Conservation (phyloP, 2,329 filamentous ascomycete species). For the Chaetomiaceae sp. region DNA sequence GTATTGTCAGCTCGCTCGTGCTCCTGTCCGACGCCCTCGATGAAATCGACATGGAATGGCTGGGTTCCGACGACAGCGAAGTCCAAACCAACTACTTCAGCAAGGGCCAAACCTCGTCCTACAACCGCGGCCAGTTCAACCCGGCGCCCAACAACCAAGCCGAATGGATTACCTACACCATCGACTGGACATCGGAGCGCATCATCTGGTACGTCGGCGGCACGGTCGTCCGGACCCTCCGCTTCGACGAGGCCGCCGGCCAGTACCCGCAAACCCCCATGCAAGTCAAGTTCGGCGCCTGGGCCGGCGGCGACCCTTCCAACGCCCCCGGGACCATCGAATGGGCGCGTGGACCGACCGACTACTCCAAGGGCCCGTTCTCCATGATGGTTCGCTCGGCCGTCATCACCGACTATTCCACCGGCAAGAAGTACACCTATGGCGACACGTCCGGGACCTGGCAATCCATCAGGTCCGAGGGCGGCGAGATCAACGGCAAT, state of each 20-base stretch:
- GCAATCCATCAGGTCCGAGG: slow-evolving; percentile 76
- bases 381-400: slow-evolving; percentile 77
- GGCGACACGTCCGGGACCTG: slow-evolving; percentile 72
- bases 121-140: slow-evolving; percentile 83
- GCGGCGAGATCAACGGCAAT: slow-evolving; percentile 69
- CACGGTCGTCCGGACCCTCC: slow-evolving; percentile 70
- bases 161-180: slow-evolving; percentile 76
- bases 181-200: slow-evolving; percentile 85
- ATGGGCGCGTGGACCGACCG: slow-evolving; percentile 82
- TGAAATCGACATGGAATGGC: slow-evolving; percentile 97
- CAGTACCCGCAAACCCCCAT: slow-evolving; percentile 96
- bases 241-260: slow-evolving; percentile 61
- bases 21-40: slow-evolving; percentile 88
- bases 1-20: slow-evolving; percentile 90
- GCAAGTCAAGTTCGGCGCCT: slow-evolving; percentile 87
- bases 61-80: slow-evolving; percentile 69
- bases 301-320: slow-evolving; percentile 82
- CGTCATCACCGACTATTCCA: slow-evolving; percentile 85
- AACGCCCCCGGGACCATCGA: slow-evolving; percentile 79
- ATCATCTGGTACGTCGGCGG: slow-evolving; percentile 85
- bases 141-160: slow-evolving; percentile 64
- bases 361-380: slow-evolving; percentile 81
- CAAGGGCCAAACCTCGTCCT: slow-evolving; percentile 80
- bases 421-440: slow-evolving; percentile 80
- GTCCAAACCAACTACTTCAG: slow-evolving; percentile 98